phyloP scores from a whole-genome alignment of 306 rosid genomes.

The Acacia confusa region DNA sequence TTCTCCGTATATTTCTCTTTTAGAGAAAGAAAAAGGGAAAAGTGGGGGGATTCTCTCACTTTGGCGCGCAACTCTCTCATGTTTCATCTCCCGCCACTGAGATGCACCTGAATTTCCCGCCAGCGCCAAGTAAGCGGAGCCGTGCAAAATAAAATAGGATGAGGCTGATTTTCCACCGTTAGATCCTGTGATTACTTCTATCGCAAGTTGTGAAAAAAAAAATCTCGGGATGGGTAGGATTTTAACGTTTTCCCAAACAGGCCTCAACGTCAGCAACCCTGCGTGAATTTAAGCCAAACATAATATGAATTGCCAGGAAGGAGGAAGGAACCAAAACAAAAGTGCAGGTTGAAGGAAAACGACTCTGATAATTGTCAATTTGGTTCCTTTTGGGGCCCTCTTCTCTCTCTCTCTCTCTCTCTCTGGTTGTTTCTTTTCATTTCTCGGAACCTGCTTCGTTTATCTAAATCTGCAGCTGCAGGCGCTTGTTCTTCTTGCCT shows the following conservation, averaged over 20 bases:
- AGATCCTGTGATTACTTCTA: not conserved
- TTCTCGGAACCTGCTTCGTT: too few species aligned
- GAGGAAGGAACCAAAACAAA: not conserved
- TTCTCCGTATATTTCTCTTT: not conserved
- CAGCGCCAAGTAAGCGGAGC: conserved; percentile 30
- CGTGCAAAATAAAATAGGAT: conserved; percentile 28
- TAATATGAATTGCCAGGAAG: too few species aligned
- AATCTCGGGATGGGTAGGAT: not conserved
- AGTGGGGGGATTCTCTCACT: not conserved
- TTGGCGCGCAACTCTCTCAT: not conserved
- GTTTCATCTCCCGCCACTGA: conserved; percentile 24
- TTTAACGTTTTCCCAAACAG: conserved; percentile 1
- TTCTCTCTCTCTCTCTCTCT: too few species aligned
- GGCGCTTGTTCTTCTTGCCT: too few species aligned
- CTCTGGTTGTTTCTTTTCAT: too few species aligned
- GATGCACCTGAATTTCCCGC: conserved; percentile 52
- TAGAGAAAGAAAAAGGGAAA: not conserved
- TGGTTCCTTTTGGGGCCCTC: too few species aligned
- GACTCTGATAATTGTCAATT: too few species aligned
- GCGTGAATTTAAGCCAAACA: not conserved
- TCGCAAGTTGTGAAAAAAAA: too few species aligned
- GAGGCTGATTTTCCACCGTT: conserved; percentile 6
- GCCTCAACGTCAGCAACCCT: not conserved
- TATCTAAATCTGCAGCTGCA: too few species aligned
- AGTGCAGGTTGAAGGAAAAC: not conserved